Conservation (phyloP, 2,329 filamentous ascomycete species). For the Verticillium isaacii region DNA sequence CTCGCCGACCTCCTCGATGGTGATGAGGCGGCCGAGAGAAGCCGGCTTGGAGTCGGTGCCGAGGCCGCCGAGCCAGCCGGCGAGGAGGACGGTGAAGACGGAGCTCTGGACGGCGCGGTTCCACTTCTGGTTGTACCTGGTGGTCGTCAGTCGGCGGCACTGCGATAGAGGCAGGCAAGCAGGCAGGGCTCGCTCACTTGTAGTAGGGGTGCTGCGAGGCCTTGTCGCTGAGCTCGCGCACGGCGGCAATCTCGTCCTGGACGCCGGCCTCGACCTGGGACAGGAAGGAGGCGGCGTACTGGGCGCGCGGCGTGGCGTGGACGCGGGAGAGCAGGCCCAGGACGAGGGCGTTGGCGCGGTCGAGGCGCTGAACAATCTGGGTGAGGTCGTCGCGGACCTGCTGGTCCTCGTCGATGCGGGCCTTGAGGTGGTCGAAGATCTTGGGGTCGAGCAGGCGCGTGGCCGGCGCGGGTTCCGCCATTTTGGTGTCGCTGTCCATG, state of each 20-base stretch:
- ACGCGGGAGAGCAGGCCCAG: slow-evolving; percentile 83
- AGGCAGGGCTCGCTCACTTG: slow-evolving; percentile 53
- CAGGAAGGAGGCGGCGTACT: slow-evolving; percentile 61
- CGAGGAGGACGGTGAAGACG: slow-evolving; percentile 52
- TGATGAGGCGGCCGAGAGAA: slow-evolving; percentile 65
- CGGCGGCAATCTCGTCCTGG: slow-evolving; percentile 64
- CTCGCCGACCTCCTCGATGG: slow-evolving; percentile 80
- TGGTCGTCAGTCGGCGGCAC: slow-evolving; percentile 4
- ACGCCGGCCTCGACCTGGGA: slow-evolving; percentile 68
- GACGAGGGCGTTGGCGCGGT: slow-evolving; percentile 75
- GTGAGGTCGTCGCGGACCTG: slow-evolving; percentile 77
- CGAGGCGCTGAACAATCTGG: slow-evolving; percentile 74
- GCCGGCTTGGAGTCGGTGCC: slow-evolving; percentile 43
- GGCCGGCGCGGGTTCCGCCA: slow-evolving; percentile 9
- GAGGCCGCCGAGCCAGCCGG: slow-evolving; percentile 77
- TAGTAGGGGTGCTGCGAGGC: slow-evolving; percentile 92
- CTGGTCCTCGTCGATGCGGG: slow-evolving; percentile 84
- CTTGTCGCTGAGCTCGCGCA: slow-evolving; percentile 64
- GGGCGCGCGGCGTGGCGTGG: slow-evolving; percentile 73
- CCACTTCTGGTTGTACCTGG: slow-evolving; percentile 79
- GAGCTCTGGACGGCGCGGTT: slow-evolving; percentile 77
- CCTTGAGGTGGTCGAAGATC: slow-evolving; percentile 84
- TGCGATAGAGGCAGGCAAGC: background rate
- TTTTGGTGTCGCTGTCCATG: slow-evolving; percentile 15
- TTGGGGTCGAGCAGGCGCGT: slow-evolving; percentile 58